Evolutionary conservation across 2,329 filamentous ascomycete species (phyloP).

Genomic region (Nakataea oryzae): DNA sequence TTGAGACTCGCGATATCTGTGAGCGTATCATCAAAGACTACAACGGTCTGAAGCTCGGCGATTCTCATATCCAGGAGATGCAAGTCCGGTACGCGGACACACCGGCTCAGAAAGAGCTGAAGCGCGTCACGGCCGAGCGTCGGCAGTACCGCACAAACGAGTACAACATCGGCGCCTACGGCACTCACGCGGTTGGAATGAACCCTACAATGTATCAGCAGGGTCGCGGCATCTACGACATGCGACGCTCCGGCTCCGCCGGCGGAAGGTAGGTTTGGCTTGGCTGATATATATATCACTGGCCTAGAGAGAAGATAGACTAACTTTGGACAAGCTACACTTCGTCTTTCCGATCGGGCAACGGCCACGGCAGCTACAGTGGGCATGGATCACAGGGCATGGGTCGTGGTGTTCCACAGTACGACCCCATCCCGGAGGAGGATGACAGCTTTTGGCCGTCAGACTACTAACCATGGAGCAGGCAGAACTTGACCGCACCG

Average conservation of each 20-base stretch:
- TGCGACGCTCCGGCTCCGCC: conserved; percentile 15
- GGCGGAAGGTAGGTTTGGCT: neutral
- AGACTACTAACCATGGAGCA: conserved; percentile 14
- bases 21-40: conserved; percentile 81
- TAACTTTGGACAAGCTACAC: neutral
- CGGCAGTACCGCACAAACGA: conserved; percentile 94
- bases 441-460: neutral
- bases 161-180: conserved; percentile 70
- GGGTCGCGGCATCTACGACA: conserved; percentile 24
- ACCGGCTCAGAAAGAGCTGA: conserved; percentile 90
- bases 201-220: conserved; percentile 32
- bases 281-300: neutral
- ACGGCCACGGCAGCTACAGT: neutral
- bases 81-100: conserved; percentile 97
- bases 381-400: neutral
- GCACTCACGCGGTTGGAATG: conserved; percentile 49
- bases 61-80: conserved; percentile 59
- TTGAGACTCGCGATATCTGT: conserved; percentile 80
- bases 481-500: conserved; percentile 27
- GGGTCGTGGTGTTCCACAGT: neutral
- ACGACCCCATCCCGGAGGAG: neutral
- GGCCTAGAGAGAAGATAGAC: neutral
- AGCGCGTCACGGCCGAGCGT: conserved; percentile 89
- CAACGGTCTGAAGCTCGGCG: conserved; percentile 68
- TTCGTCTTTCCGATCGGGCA: neutral